phyloP scores from a whole-genome alignment of 2,329 filamentous ascomycete species.

The Periglandula ipomoeae region DNA sequence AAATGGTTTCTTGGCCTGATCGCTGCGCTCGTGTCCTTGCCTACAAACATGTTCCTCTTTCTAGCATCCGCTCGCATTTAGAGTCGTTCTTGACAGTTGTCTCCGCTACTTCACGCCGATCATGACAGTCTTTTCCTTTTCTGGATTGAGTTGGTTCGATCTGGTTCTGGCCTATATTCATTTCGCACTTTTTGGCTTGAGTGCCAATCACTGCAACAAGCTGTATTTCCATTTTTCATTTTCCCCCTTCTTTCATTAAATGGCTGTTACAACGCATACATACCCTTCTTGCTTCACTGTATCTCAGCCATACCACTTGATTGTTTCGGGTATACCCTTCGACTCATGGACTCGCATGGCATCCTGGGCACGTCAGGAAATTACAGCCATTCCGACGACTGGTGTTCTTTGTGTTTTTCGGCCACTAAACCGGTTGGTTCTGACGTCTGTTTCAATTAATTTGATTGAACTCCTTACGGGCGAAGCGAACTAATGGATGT shows the following conservation, averaged over 20 bases:
- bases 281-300: neutral
- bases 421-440: no score
- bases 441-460: neutral
- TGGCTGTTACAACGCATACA: neutral
- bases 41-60: no score
- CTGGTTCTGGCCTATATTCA: neutral
- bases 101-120: constrained; percentile 1
- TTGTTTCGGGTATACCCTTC: constrained; percentile 20
- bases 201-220: no score
- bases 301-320: constrained; percentile 1
- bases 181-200: neutral
- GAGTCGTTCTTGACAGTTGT: constrained; percentile 2
- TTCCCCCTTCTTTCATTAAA: neutral
- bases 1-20: neutral
- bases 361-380: constrained; percentile 1
- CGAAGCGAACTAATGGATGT: neutral
- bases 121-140: constrained; percentile 1
- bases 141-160: neutral
- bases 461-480: neutral
- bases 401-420: neutral
- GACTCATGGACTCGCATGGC: constrained; percentile 5
- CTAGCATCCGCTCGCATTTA: no score
- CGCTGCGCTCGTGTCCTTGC: constrained; percentile 5
- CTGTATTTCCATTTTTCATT: neutral
- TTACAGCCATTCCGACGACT: neutral